These are phyloP conservation scores for Candida cerambycidarum DNA, from an alignment of 805 yeast species.

Conservation along the genomic window DNA sequence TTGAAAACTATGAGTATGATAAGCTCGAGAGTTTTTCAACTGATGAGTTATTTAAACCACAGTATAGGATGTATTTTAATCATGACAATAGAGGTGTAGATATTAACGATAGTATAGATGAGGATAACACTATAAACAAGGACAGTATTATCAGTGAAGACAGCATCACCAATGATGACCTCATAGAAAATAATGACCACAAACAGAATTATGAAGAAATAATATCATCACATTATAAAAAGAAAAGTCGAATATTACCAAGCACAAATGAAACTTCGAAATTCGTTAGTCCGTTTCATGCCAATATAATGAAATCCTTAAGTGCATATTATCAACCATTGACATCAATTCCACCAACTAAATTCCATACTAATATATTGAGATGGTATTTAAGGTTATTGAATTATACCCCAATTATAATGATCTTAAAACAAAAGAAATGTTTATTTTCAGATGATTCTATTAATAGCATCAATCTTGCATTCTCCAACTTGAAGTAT, in stretches of 20 bases:
- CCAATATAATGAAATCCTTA: constrained; percentile 24
- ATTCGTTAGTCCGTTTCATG: constrained; percentile 15
- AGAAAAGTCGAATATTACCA: constrained; percentile 20
- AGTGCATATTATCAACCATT: constrained; percentile 28
- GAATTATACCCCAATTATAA: constrained; percentile 27
- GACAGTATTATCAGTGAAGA: too few relatives aligned
- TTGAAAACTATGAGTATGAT: constrained; percentile 18
- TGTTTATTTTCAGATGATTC: constrained; percentile 28
- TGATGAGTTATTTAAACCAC: constrained; percentile 14
- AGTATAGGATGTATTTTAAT: constrained; percentile 10
- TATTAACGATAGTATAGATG: too few relatives aligned
- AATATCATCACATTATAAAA: neutral
- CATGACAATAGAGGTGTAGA: too few relatives aligned
- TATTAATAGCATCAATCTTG: constrained; percentile 22
- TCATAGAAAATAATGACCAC: constrained; percentile 7
- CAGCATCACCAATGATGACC: too few relatives aligned
- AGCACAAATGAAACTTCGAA: neutral
- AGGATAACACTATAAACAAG: too few relatives aligned
- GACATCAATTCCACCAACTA: constrained; percentile 3
- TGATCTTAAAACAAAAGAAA: constrained; percentile 28
- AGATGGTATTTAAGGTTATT: constrained; percentile 31
- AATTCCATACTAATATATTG: constrained; percentile 19
- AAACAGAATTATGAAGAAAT: neutral
- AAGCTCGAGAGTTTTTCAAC: constrained; percentile 14
- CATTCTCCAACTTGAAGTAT: constrained; percentile 17